Evolutionary conservation across 768 basidiomycete species (phyloP), one percentile per base, ranked within the genome.

Genomic region (Psilocybe cyanescens): DNA sequence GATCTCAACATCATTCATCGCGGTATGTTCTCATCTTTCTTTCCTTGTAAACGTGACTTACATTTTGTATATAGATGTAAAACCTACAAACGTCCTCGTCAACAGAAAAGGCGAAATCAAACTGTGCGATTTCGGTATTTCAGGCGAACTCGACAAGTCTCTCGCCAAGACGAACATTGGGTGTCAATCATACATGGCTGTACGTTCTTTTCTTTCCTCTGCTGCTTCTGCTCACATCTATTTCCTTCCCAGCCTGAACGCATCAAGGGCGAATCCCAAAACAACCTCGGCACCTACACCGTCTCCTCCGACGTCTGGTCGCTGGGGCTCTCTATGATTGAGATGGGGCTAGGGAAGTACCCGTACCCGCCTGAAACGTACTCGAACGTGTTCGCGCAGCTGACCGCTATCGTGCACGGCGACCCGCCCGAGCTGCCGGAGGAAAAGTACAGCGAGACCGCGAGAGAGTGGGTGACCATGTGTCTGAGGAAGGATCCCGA

Each of bases 301-400:
- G 95, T 98, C 57, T 91, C 95, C 4, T 96, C 95, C 8, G 97
- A 99, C 71, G 91, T 99, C 12, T 99, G 97, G 97, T 97, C 95
- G 6, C 86, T 98, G 19, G 97, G 97, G 11, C 81, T 99, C 47
- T 90, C 92, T 4, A 89, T 97, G 73, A 93, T 99, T 69, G 97
- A 99, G 75, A 88, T 97, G 65, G 93, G 91, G 2, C 81, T 92
- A 68, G 96, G 91, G 70, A 75, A 86, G 70, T 99, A 99, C 74
- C 97, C 97, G 1, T 99, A 97, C 71, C 97, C 97, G 31, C 96
- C 96, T 29, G 96, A 99, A 78, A 97, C 95, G 6, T 99, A 97
- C 73, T 86, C 88, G 60, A 98, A 98, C 73, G 95, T 98, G 14
- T 97, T 99, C 76, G 97, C 96, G 2, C 97, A 99, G 70, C 67